Percentiles rank a stretch among this genome's conserved stretches.
Evolutionary conservation across 1,139 yeast genomes (phyloP).

Genomic region (Kodamaea fungicola): DNA sequence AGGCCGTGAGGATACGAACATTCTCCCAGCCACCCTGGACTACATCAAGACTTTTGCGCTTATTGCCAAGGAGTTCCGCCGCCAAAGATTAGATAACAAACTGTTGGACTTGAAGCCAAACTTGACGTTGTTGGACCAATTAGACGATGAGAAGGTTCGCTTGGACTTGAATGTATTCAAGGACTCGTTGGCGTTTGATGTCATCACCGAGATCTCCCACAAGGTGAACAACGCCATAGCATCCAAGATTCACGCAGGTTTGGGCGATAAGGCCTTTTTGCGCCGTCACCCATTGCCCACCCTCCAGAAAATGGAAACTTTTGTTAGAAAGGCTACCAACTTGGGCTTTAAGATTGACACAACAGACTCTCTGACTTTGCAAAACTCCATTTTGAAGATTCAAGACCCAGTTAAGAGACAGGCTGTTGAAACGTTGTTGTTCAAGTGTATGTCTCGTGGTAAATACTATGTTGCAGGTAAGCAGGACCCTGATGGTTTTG

Average conservation of each 20-base stretch:
- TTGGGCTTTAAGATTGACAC: constrained; percentile 73
- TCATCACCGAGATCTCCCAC: constrained; percentile 72
- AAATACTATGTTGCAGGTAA: constrained; percentile 87
- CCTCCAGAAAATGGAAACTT: constrained; percentile 74
- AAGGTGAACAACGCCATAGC: constrained; percentile 88
- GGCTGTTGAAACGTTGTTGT: constrained; percentile 75
- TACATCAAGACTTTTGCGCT: constrained; percentile 62
- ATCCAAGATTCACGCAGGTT: constrained; percentile 65
- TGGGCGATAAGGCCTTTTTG: constrained; percentile 79
- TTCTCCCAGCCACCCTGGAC: constrained; percentile 61
- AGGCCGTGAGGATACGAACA: constrained; percentile 24
- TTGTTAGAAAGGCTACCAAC: constrained; percentile 64
- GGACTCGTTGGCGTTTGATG: constrained; percentile 52
- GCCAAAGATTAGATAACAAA: constrained; percentile 60
- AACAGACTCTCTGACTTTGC: constrained; percentile 67
- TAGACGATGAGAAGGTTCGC: constrained; percentile 81
- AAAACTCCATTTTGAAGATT: constrained; percentile 64
- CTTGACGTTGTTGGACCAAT: constrained; percentile 68
- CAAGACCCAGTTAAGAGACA: constrained; percentile 62
- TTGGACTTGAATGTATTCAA: constrained; percentile 73
- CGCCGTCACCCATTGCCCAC: constrained; percentile 89
- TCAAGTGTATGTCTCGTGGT: constrained; percentile 81
- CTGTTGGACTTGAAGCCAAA: constrained; percentile 50
- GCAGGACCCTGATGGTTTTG: constrained; percentile 73
- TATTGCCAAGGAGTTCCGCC: constrained; percentile 69